Conservation (phyloP, 1,284 basidiomycete species). For the Cystobasidium pallidum region DNA sequence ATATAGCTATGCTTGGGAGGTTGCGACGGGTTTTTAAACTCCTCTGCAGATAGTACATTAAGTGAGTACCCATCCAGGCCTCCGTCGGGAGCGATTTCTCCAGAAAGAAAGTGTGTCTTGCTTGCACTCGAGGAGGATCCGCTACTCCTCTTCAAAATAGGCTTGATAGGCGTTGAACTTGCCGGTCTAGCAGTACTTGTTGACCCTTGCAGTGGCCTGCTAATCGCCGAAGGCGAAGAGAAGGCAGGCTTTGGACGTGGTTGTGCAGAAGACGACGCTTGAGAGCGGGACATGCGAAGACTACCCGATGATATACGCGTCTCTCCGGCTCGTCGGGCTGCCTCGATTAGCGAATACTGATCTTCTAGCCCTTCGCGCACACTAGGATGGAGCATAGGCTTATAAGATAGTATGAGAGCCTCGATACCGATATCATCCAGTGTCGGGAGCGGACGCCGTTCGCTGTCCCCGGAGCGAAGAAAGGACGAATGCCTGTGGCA, state of each 20-base stretch:
- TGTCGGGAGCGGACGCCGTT: background rate
- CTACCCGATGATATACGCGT: background rate
- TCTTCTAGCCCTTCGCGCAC: constrained; percentile 8
- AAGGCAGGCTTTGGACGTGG: background rate
- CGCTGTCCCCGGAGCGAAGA: background rate
- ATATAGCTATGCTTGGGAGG: background rate
- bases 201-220: background rate
- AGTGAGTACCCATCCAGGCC: background rate
- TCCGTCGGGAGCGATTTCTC: background rate
- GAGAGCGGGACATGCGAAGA: background rate
- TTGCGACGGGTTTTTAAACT: background rate
- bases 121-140: background rate
- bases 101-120: constrained; percentile 14
- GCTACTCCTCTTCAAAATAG: background rate
- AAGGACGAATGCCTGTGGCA: background rate
- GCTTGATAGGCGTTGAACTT: background rate
- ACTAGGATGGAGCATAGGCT: constrained; percentile 28
- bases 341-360: constrained; percentile 17
- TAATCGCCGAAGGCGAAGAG: background rate
- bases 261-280: background rate
- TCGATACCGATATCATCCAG: constrained; percentile 34
- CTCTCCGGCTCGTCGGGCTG: constrained; percentile 1
- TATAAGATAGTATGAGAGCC: constrained; percentile 27
- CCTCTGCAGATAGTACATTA: background rate
- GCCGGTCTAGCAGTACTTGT: background rate